A percentile compares a stretch with the other conserved stretches of the same genome.
Evolutionary conservation across 108 stramenopile species (phyloP).

Genomic region (Nitzschia putrida): DNA sequence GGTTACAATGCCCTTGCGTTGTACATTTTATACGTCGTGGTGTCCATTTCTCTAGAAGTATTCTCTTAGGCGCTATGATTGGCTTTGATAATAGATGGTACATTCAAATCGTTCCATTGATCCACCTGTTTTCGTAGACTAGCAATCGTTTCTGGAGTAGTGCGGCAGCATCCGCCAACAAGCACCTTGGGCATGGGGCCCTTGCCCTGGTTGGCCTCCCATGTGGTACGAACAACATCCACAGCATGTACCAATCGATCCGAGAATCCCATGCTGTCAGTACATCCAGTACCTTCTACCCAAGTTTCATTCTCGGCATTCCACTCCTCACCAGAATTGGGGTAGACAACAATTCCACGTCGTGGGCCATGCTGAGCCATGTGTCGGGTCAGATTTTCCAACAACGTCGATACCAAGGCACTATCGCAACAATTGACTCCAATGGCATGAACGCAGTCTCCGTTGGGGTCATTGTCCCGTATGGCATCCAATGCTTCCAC

Average conservation of each 20-base stretch:
- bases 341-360: slow-evolving; percentile 55
- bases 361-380: slow-evolving; percentile 24
- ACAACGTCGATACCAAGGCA: slow-evolving; percentile 31
- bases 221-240: slow-evolving; percentile 25
- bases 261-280: slow-evolving; percentile 35
- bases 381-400: slow-evolving; percentile 28
- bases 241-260: slow-evolving; percentile 31
- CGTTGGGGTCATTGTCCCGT: slow-evolving; percentile 30
- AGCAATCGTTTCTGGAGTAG: slow-evolving; percentile 48
- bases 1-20: slow-evolving; percentile 58
- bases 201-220: slow-evolving; percentile 9
- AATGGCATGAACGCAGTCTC: slow-evolving; percentile 33
- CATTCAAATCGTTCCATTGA: slow-evolving; percentile 8
- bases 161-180: slow-evolving; percentile 67
- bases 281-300: slow-evolving; percentile 49
- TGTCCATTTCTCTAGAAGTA: slow-evolving; percentile 44
- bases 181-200: slow-evolving; percentile 27
- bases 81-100: neutral
- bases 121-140: slow-evolving; percentile 42
- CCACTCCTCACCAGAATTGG: slow-evolving; percentile 68
- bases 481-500: slow-evolving; percentile 44
- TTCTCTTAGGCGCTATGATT: neutral
- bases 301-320: slow-evolving; percentile 50
- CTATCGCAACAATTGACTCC: slow-evolving; percentile 61
- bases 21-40: slow-evolving; percentile 43